Evolutionary conservation across 768 basidiomycete species (phyloP).

Genomic region (Agaricus subrufescens): DNA sequence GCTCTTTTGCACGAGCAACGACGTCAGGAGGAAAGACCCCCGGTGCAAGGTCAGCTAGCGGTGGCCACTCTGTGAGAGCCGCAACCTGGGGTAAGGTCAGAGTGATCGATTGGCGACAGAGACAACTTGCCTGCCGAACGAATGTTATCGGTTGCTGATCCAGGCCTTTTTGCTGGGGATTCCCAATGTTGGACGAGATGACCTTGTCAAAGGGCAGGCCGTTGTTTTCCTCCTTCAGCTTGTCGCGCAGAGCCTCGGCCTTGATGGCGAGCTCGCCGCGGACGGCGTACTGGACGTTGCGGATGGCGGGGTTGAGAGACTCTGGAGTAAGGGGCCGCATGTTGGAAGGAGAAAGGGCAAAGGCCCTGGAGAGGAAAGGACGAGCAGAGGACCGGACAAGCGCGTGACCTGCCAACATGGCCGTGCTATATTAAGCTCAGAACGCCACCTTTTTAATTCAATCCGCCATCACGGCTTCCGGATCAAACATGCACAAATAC

Average conservation of each 20-base stretch:
- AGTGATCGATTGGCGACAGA: neutral
- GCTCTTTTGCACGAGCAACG: constrained; percentile 72
- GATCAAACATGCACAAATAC: constrained; percentile 10
- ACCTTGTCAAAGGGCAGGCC: constrained; percentile 81
- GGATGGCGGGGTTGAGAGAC: constrained; percentile 78
- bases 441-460: too few species aligned
- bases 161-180: constrained; percentile 93
- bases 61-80: constrained; percentile 89
- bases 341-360: constrained; percentile 14
- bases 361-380: constrained; percentile 8
- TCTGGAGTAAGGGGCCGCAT: constrained; percentile 63
- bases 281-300: constrained; percentile 93
- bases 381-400: constrained; percentile 10
- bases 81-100: constrained; percentile 55
- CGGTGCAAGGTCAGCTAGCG: constrained; percentile 70
- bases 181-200: constrained; percentile 96
- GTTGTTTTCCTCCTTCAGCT: constrained; percentile 53
- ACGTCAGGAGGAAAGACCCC: constrained; percentile 84
- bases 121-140: constrained; percentile 71
- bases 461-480: neutral
- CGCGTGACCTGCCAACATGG: constrained; percentile 7
- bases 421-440: neutral
- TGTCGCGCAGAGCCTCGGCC: constrained; percentile 76
- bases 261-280: constrained; percentile 96
- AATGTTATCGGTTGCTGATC: constrained; percentile 94